Evolutionary conservation across 768 basidiomycete species (phyloP).

Genomic region (Boletus huronensis): DNA sequence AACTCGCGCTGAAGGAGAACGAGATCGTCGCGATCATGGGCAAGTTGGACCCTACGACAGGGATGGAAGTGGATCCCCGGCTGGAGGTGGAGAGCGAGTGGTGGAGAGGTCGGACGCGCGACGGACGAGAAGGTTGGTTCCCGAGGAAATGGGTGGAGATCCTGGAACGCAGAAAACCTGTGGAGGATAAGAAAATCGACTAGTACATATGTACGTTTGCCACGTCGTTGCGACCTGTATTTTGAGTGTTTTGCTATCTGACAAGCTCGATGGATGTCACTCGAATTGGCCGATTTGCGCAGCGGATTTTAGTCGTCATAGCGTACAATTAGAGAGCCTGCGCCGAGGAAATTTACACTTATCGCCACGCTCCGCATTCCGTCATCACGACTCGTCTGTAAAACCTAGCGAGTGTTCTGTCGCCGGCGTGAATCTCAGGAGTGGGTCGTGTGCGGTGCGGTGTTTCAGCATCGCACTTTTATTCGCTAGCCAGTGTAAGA

Average conservation of each 20-base stretch:
- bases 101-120: conserved; percentile 93
- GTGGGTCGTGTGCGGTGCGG: background rate
- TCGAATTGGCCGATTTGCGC: too few relatives aligned
- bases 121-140: conserved; percentile 94
- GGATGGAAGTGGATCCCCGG: conserved; percentile 64
- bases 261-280: too few relatives aligned
- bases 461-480: background rate
- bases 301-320: too few relatives aligned
- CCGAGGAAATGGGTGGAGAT: conserved; percentile 85
- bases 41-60: conserved; percentile 68
- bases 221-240: background rate
- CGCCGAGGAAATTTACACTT: too few relatives aligned
- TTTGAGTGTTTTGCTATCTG: background rate
- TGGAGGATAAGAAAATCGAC: conserved; percentile 41
- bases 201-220: conserved; percentile 18
- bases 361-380: too few relatives aligned
- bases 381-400: background rate
- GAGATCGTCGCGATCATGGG: conserved; percentile 92
- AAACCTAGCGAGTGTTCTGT: background rate
- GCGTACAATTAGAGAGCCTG: too few relatives aligned
- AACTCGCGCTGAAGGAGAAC: conserved; percentile 79
- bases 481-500: background rate
- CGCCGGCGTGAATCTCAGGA: too few relatives aligned
- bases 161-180: conserved; percentile 44
- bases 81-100: conserved; percentile 67